Evolutionary conservation across 75 land plant genomes (phyloP).

Genomic region (Pinus albicaulis): DNA sequence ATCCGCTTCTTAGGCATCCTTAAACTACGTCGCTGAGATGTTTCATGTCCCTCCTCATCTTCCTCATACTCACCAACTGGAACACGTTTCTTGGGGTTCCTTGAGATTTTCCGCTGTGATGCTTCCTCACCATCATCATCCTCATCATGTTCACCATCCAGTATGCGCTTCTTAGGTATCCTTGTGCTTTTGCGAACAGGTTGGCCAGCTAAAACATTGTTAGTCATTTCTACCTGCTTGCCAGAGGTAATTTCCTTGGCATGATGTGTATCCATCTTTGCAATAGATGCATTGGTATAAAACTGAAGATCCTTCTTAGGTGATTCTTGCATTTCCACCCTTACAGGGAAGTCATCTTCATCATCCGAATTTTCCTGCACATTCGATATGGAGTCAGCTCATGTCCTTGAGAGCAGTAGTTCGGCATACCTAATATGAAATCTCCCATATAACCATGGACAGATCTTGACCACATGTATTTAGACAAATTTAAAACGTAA

Average conservation of each 20-base stretch:
- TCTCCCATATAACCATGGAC: too few species aligned
- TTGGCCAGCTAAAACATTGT: background rate
- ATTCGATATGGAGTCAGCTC: constrained; percentile 29
- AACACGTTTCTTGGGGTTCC: constrained; percentile 19
- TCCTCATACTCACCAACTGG: constrained; percentile 25
- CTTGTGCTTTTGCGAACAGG: constrained; percentile 28
- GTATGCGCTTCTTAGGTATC: constrained; percentile 16
- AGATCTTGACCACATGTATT: too few species aligned
- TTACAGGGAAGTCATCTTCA: constrained; percentile 26
- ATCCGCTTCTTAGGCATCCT: constrained; percentile 22
- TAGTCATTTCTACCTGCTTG: constrained; percentile 18
- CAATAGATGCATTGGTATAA: background rate
- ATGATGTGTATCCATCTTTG: background rate
- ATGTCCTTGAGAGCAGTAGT: background rate
- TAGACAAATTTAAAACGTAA: too few species aligned
- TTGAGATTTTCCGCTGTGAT: constrained; percentile 44
- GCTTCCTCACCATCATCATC: constrained; percentile 23
- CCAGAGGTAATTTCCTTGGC: background rate
- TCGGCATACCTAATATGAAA: too few species aligned
- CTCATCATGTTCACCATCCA: constrained; percentile 25
- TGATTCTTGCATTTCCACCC: constrained; percentile 27
- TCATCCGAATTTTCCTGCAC: constrained; percentile 22
- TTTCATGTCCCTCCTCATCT: constrained; percentile 25
- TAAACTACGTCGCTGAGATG: constrained; percentile 23
- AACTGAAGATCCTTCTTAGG: constrained; percentile 17